These are phyloP conservation scores for Ettlia oleoabundans DNA, from an alignment of 139 green algal species.

Conservation along the genomic window DNA sequence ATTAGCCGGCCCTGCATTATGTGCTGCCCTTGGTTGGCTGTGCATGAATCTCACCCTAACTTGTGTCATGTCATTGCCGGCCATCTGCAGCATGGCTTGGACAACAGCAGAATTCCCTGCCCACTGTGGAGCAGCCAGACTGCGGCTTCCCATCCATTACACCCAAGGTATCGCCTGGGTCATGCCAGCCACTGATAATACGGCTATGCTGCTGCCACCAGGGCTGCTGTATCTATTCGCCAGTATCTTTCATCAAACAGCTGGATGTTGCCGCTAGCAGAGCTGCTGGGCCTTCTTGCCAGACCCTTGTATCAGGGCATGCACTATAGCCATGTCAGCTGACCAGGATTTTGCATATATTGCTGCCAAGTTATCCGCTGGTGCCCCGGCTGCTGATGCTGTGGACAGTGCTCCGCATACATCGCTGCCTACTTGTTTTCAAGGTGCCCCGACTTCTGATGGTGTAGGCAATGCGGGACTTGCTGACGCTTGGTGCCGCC, in stretches of 20 bases:
- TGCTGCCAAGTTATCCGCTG: no score
- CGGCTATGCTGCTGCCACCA: not conserved
- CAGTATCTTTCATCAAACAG: no score
- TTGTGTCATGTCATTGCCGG: not conserved
- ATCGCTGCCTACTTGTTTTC: not conserved
- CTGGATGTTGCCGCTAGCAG: no score
- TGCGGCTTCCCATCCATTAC: constrained; percentile 20
- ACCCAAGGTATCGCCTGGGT: no score
- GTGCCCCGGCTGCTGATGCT: no score
- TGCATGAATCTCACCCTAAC: not conserved
- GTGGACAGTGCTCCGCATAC: not conserved
- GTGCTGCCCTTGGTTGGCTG: not conserved
- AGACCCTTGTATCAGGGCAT: no score
- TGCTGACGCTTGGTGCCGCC: constrained; percentile 10
- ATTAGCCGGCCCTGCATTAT: not conserved
- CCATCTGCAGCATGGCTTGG: constrained; percentile 11
- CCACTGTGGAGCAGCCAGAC: constrained; percentile 16
- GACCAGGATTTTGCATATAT: no score
- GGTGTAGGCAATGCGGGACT: constrained; percentile 24
- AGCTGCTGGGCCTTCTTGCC: no score
- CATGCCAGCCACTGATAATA: no score
- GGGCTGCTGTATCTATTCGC: no score
- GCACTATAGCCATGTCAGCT: no score
- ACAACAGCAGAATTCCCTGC: constrained; percentile 1
- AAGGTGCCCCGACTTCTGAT: no score